Percentiles rank a stretch among this genome's conserved stretches.
Evolutionary conservation across 768 basidiomycete genomes (phyloP).

Genomic region (Crucibulum laeve): DNA sequence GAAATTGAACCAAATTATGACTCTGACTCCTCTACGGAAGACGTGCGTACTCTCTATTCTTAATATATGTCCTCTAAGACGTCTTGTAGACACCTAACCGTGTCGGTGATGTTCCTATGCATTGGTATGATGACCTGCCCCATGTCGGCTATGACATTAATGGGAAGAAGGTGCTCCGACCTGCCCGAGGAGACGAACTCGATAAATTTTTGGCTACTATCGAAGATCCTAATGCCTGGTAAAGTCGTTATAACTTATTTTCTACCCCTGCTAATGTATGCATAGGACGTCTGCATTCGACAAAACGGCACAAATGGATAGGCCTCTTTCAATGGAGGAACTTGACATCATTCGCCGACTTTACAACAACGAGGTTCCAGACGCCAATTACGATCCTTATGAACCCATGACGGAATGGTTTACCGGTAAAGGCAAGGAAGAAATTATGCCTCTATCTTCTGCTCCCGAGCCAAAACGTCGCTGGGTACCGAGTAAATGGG

Average conservation of each 20-base stretch:
- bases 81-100: conserved; percentile 82
- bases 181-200: conserved; percentile 92
- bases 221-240: conserved; percentile 91
- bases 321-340: conserved; percentile 83
- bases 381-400: conserved; percentile 86
- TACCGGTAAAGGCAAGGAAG: conserved; percentile 92
- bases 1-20: conserved; percentile 90
- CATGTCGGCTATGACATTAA: conserved; percentile 96
- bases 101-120: conserved; percentile 90
- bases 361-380: conserved; percentile 90
- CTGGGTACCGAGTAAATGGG: conserved; percentile 99
- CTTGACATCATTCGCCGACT: conserved; percentile 91
- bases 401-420: conserved; percentile 96
- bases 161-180: conserved; percentile 90
- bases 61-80: conserved; percentile 8
- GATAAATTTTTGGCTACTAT: conserved; percentile 95
- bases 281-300: conserved; percentile 90
- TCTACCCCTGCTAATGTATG: not conserved
- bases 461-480: conserved; percentile 94
- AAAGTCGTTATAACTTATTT: conserved; percentile 14
- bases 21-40: conserved; percentile 89
- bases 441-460: conserved; percentile 87
- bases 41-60: conserved; percentile 45
- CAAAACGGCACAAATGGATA: conserved; percentile 80
- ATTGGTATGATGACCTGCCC: conserved; percentile 99